Percentiles rank a stretch among this genome's conserved stretches.
phyloP scores from a whole-genome alignment of 352 stramenopile genomes.

The Saprolegnia parasitica region DNA sequence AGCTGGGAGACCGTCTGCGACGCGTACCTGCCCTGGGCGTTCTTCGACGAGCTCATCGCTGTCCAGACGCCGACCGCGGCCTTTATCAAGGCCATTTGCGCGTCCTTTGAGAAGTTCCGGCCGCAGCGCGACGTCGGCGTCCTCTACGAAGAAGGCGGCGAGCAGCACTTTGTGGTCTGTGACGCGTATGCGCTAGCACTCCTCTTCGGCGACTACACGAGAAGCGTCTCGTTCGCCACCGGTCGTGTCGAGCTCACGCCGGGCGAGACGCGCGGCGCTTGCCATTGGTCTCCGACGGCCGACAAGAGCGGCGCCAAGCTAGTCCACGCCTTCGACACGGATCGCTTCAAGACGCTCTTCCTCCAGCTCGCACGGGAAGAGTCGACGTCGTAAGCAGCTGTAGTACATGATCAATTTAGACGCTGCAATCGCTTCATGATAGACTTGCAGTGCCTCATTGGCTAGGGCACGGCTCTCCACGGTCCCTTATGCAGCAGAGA shows the following conservation, averaged over 20 bases:
- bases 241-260: neutral
- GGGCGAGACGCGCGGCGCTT: neutral
- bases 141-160: slow-evolving; percentile 39
- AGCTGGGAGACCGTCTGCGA: slow-evolving; percentile 67
- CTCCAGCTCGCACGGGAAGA: neutral
- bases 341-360: neutral
- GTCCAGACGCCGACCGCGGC: slow-evolving; percentile 1
- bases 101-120: neutral
- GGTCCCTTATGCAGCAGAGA: too few relatives aligned
- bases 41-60: slow-evolving; percentile 44
- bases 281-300: neutral
- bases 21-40: slow-evolving; percentile 49
- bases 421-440: too few relatives aligned
- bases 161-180: slow-evolving; percentile 57
- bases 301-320: neutral
- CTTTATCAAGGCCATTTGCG: slow-evolving; percentile 17
- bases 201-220: slow-evolving; percentile 38
- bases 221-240: neutral
- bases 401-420: too few relatives aligned
- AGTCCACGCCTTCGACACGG: neutral
- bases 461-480: too few relatives aligned
- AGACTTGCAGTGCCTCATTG: too few relatives aligned
- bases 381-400: neutral
- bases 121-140: slow-evolving; percentile 24
- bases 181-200: slow-evolving; percentile 70